Evolutionary conservation across 2,329 filamentous ascomycete species (phyloP).

Genomic region (Ophiocordyceps camponoti-floridani): DNA sequence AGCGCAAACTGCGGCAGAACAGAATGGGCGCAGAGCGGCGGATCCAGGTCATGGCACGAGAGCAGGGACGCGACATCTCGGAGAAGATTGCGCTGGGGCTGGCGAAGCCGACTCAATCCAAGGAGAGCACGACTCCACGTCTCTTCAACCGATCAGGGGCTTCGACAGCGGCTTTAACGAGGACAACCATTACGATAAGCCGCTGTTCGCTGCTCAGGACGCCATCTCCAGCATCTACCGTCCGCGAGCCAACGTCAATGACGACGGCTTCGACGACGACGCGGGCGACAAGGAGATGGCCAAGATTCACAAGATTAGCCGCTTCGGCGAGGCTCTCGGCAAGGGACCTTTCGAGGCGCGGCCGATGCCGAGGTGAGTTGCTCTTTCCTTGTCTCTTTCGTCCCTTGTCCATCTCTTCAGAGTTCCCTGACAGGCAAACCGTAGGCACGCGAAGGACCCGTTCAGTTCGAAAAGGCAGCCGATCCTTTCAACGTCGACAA

Average conservation of each 20-base stretch:
- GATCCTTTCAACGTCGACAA: constrained; percentile 93
- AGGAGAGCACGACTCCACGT: constrained; percentile 78
- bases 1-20: constrained; percentile 80
- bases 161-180: constrained; percentile 92
- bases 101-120: constrained; percentile 82
- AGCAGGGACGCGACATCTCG: constrained; percentile 91
- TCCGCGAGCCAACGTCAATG: constrained; percentile 55
- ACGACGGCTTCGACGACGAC: constrained; percentile 50
- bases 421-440: constrained; percentile 11
- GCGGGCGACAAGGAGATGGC: constrained; percentile 70
- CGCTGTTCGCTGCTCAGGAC: constrained; percentile 87
- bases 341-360: constrained; percentile 77
- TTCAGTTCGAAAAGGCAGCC: constrained; percentile 74
- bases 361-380: constrained; percentile 64
- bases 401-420: background rate
- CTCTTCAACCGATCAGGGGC: constrained; percentile 89
- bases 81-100: constrained; percentile 91
- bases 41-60: constrained; percentile 80
- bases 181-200: constrained; percentile 94
- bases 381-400: too few relatives aligned
- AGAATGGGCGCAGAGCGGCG: constrained; percentile 89
- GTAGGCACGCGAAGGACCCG: constrained; percentile 68
- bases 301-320: constrained; percentile 67
- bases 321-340: constrained; percentile 75
- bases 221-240: constrained; percentile 89